These are phyloP conservation scores for Rhynchosporium agropyri DNA, from an alignment of 2,329 filamentous ascomycete genomes.

Conservation along the genomic window DNA sequence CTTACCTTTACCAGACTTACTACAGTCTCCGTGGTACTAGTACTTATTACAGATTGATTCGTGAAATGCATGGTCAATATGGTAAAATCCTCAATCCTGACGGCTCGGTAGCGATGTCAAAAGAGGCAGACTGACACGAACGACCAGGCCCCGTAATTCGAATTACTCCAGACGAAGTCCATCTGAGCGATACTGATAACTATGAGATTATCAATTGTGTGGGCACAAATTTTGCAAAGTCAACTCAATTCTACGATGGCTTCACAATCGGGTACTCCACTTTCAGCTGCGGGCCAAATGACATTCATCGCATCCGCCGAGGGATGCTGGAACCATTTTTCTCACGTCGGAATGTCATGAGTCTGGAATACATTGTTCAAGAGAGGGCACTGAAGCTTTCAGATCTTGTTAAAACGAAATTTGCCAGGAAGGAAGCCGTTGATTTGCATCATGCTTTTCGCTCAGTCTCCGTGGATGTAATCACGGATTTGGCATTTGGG, in stretches of 20 bases:
- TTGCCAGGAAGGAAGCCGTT: slow-evolving; percentile 28
- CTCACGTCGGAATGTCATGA: slow-evolving; percentile 38
- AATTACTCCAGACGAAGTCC: slow-evolving; percentile 40
- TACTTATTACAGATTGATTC: slow-evolving; percentile 26
- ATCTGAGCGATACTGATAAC: slow-evolving; percentile 37
- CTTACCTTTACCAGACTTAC: slow-evolving; percentile 33
- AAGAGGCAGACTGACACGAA: background rate
- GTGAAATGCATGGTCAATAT: slow-evolving; percentile 31
- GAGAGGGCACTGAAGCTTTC: slow-evolving; percentile 34
- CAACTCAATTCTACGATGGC: slow-evolving; percentile 27
- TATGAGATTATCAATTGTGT: slow-evolving; percentile 37
- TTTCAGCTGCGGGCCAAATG: slow-evolving; percentile 17
- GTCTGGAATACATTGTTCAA: slow-evolving; percentile 39
- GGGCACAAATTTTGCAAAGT: slow-evolving; percentile 31
- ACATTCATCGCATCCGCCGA: slow-evolving; percentile 20
- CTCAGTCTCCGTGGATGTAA: slow-evolving; percentile 40
- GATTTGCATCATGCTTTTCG: slow-evolving; percentile 39
- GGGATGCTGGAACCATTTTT: slow-evolving; percentile 39
- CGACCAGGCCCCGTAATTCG: slow-evolving; percentile 37
- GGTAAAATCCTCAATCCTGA: slow-evolving; percentile 15
- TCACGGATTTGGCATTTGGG: slow-evolving; percentile 42
- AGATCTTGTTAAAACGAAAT: slow-evolving; percentile 18
- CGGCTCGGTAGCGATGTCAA: background rate
- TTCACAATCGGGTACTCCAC: slow-evolving; percentile 20
- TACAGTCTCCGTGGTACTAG: slow-evolving; percentile 25